A percentile compares a stretch with the other conserved stretches of the same genome.
Evolutionary conservation across 2,329 filamentous ascomycete species (phyloP).

Genomic region (Stachybotrys chlorohalonatus): DNA sequence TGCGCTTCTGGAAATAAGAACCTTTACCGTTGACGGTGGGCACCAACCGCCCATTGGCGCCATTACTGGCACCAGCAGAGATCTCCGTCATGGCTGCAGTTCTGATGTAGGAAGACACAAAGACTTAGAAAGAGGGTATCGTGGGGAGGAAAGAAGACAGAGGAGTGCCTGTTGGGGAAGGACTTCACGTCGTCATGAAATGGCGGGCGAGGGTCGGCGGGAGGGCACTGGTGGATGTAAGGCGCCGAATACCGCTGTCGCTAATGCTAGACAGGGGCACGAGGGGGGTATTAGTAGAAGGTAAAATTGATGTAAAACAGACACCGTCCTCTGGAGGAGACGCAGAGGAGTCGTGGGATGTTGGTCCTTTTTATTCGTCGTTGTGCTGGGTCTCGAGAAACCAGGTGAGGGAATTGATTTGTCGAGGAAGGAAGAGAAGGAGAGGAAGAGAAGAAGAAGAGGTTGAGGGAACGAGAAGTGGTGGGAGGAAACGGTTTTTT

Average conservation of each 20-base stretch:
- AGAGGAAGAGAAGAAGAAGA: background rate
- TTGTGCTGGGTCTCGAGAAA: background rate
- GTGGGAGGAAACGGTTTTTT: background rate
- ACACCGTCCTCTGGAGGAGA: background rate
- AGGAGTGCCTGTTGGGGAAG: background rate
- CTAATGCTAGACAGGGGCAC: slow-evolving; percentile 2
- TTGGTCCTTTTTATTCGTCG: background rate
- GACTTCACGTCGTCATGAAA: slow-evolving; percentile 19
- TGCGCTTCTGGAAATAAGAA: slow-evolving; percentile 72
- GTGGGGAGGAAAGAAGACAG: background rate
- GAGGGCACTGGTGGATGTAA: background rate
- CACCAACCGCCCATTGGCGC: slow-evolving; percentile 38
- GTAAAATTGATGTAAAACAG: slow-evolving; percentile 1
- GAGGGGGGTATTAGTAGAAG: background rate
- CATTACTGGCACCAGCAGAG: slow-evolving; percentile 27
- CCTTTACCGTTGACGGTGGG: slow-evolving; percentile 47
- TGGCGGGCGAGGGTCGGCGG: slow-evolving; percentile 8
- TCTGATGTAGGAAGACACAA: slow-evolving; percentile 12
- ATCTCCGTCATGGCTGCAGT: slow-evolving; percentile 38
- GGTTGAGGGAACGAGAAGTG: background rate
- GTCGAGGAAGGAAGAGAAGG: background rate
- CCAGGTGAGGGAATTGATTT: background rate
- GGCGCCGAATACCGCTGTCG: background rate
- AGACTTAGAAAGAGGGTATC: background rate
- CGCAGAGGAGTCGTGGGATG: background rate